Base-by-base conservation (phyloP, 176 grass and related monocot species). In the Rhynchospora pubera region DNA sequence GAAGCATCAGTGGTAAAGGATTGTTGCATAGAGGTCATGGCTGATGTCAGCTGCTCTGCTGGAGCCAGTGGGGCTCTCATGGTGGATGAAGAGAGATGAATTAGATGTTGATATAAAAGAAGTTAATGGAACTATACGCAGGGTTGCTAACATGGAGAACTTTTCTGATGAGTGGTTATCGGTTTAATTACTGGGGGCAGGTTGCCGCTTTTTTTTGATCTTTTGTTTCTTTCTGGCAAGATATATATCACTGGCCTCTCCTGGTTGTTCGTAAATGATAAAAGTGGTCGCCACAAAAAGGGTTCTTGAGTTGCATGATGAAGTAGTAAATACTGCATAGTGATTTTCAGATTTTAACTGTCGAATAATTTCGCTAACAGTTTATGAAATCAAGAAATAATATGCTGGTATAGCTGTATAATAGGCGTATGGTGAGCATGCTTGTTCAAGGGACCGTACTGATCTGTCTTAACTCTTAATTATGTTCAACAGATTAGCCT, bases 1-100 rank as follows among this genome's bases (percentile, higher is more conserved):
- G 85, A 88, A 11, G 90, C 92, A 58, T 97, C 91, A 26, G 90
- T 65, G 8, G 92, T 94, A 56, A 97, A 53, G 7, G 87, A 88
- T 56, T 93, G 91, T 51, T 81, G 79, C 16, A 81, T 64, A 23
- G 60, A 81, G n/a, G n/a, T n/a, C 79, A 81, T 81, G 21, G 62
- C 19, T 65, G 57, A 19, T 80, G 79, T 65, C 62, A 64, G 60
- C 61, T 81, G 79, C 46, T 76, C 71, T n/a, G 60, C 44, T 46
- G 79, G 56, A 81, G 79, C 19, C 5, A 22, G 56, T 46, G 43
- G 11, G 77, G 48, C 39, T 47, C 43, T 55, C 71, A 76, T 76
- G 15, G 14, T 76, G 52, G 47, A 24, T 55, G 50, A 21, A 76
- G 21, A 74, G 6, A 28, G 4, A 5, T 39, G 34, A 39, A 39